phyloP scores from a whole-genome alignment of 1,284 basidiomycete genomes.

The Tilletia caries region DNA sequence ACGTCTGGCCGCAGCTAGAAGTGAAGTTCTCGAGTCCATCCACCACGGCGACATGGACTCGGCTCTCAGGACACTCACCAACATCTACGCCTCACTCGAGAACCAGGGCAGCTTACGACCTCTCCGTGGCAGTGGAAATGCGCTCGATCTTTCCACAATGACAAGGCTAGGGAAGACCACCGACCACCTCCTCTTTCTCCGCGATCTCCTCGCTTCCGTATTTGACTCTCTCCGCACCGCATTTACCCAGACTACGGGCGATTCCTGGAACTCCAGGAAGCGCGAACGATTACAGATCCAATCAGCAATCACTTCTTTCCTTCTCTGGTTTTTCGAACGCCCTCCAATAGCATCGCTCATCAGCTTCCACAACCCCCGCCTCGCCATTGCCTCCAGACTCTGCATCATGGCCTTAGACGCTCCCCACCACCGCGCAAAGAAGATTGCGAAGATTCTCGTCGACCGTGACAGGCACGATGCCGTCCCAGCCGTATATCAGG shows the following conservation, averaged over 20 bases:
- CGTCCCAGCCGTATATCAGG: background rate
- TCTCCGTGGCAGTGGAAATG: background rate
- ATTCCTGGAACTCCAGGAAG: background rate
- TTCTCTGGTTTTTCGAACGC: background rate
- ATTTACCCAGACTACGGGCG: background rate
- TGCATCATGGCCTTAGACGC: conserved; percentile 4
- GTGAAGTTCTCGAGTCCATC: background rate
- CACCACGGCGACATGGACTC: background rate
- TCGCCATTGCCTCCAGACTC: background rate
- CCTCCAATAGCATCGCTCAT: conserved; percentile 1
- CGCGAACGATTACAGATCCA: background rate
- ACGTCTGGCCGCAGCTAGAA: background rate
- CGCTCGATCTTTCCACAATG: background rate
- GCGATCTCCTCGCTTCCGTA: background rate
- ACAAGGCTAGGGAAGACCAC: background rate
- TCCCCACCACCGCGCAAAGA: background rate
- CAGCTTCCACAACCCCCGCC: conserved; percentile 7
- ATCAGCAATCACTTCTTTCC: background rate
- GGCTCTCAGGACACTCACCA: background rate
- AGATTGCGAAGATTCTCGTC: background rate
- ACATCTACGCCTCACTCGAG: background rate
- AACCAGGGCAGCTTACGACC: background rate
- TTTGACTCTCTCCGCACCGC: background rate
- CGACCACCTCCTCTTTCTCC: background rate
- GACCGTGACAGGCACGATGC: too few relatives aligned